Evolutionary conservation across 2,329 filamentous ascomycete species (phyloP).

Genomic region (Exophiala calicioides): DNA sequence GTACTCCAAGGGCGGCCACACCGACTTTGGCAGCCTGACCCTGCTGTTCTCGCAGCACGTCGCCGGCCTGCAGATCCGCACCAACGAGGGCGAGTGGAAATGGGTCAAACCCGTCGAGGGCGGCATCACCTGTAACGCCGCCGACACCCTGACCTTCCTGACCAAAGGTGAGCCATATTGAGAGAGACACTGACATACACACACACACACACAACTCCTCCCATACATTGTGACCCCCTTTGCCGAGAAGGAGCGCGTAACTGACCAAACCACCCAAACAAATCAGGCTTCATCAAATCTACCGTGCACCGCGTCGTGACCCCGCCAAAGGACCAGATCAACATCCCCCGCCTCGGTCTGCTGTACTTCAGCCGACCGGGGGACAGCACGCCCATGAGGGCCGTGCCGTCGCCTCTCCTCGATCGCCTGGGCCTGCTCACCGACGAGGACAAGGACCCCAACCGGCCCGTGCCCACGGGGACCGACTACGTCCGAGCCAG

Average conservation of each 20-base stretch:
- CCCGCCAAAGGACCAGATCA: slow-evolving; percentile 51
- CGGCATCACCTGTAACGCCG: slow-evolving; percentile 52
- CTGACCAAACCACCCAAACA: not conserved
- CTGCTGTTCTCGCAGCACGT: slow-evolving; percentile 57
- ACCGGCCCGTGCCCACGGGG: slow-evolving; percentile 40
- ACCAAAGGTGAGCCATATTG: slow-evolving; percentile 34
- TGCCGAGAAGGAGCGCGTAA: no score
- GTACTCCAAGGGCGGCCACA: slow-evolving; percentile 54
- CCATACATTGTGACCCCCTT: no score
- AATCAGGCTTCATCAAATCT: slow-evolving; percentile 35
- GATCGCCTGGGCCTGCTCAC: slow-evolving; percentile 42
- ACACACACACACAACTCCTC: no score
- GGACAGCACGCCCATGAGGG: slow-evolving; percentile 47
- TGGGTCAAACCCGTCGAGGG: slow-evolving; percentile 57
- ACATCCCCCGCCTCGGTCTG: slow-evolving; percentile 51
- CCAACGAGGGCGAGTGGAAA: slow-evolving; percentile 50
- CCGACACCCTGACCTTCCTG: slow-evolving; percentile 50
- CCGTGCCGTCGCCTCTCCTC: slow-evolving; percentile 41
- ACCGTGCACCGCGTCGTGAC: slow-evolving; percentile 54
- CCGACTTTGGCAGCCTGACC: slow-evolving; percentile 59
- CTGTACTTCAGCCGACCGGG: slow-evolving; percentile 58
- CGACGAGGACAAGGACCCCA: slow-evolving; percentile 43
- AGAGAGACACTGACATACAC: no score
- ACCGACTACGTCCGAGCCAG: slow-evolving; percentile 51
- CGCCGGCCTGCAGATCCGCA: slow-evolving; percentile 56